These are phyloP conservation scores for Colletotrichum cordylinicola DNA, from an alignment of 2,329 filamentous ascomycete species.

Conservation along the genomic window DNA sequence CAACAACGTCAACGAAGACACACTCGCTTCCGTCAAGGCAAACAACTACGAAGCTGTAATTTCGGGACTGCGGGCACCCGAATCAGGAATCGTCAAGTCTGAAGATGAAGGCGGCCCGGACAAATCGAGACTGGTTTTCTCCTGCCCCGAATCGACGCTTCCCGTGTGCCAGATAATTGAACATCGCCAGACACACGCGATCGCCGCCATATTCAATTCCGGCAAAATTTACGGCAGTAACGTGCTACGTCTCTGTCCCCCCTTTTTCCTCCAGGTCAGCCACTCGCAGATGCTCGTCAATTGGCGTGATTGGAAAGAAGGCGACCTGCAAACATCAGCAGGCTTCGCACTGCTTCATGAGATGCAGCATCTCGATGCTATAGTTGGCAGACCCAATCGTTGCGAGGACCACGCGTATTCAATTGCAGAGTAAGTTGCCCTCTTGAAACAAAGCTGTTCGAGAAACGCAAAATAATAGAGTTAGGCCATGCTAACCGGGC, in stretches of 20 bases:
- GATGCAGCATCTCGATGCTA: not conserved
- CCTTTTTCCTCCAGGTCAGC: not conserved
- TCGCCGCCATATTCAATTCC: not conserved
- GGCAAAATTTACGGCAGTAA: not conserved
- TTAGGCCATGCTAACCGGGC: rapidly evolving
- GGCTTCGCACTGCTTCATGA: not conserved
- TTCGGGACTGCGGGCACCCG: not conserved
- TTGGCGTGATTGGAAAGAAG: not conserved
- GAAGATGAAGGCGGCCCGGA: not conserved
- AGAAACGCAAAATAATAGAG: not conserved
- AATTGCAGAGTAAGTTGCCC: not conserved
- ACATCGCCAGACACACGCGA: too few relatives aligned
- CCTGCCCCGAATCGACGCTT: not conserved
- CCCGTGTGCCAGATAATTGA: too few relatives aligned
- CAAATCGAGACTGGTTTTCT: not conserved
- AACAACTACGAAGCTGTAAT: not conserved
- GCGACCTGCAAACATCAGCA: not conserved
- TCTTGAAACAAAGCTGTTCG: rapidly evolving
- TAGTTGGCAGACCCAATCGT: not conserved
- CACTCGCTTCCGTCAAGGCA: not conserved
- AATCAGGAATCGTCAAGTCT: not conserved
- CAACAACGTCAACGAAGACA: rapidly evolving
- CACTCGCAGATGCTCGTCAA: not conserved
- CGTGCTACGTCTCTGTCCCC: not conserved
- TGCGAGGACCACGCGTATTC: not conserved